phyloP scores from a whole-genome alignment of 2,329 filamentous ascomycete species.

The Diplodia corticola region DNA sequence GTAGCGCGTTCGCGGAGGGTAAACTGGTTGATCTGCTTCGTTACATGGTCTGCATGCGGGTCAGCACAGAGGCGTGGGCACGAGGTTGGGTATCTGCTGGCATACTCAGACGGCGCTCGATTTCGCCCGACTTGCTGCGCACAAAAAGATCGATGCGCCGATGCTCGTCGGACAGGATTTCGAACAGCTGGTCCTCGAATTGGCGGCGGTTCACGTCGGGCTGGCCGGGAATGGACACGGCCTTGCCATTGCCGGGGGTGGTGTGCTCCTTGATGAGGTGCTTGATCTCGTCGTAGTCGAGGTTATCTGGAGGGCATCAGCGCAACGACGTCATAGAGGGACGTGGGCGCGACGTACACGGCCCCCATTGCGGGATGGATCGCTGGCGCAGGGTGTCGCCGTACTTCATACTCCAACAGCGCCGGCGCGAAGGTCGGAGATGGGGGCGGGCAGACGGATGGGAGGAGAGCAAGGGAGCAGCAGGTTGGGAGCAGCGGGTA shows the following conservation, averaged over 20 bases:
- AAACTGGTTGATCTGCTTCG: slow-evolving; percentile 41
- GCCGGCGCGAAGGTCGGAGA: background rate
- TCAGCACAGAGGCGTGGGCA: slow-evolving; percentile 20
- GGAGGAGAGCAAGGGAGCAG: background rate
- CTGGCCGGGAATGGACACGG: slow-evolving; percentile 74
- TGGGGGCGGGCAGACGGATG: background rate
- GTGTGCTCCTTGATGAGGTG: slow-evolving; percentile 81
- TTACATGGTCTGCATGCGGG: slow-evolving; percentile 35
- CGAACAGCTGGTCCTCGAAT: slow-evolving; percentile 72
- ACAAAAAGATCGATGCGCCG: slow-evolving; percentile 77
- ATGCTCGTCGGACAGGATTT: slow-evolving; percentile 71
- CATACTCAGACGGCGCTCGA: slow-evolving; percentile 68
- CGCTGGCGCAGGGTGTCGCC: slow-evolving; percentile 70
- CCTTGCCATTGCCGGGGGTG: slow-evolving; percentile 66
- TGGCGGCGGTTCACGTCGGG: slow-evolving; percentile 54
- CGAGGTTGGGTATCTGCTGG: slow-evolving; percentile 27
- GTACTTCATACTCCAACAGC: slow-evolving; percentile 65
- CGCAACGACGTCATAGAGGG: slow-evolving; percentile 26
- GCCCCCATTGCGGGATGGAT: slow-evolving; percentile 79
- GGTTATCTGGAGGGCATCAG: slow-evolving; percentile 62
- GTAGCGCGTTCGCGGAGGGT: slow-evolving; percentile 25
- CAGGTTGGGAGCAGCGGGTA: background rate
- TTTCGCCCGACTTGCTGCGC: slow-evolving; percentile 76
- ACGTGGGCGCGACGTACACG: slow-evolving; percentile 54
- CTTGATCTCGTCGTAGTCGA: slow-evolving; percentile 87